Evolutionary conservation across 257 asterid species (phyloP).

Genomic region (Lantana camara): DNA sequence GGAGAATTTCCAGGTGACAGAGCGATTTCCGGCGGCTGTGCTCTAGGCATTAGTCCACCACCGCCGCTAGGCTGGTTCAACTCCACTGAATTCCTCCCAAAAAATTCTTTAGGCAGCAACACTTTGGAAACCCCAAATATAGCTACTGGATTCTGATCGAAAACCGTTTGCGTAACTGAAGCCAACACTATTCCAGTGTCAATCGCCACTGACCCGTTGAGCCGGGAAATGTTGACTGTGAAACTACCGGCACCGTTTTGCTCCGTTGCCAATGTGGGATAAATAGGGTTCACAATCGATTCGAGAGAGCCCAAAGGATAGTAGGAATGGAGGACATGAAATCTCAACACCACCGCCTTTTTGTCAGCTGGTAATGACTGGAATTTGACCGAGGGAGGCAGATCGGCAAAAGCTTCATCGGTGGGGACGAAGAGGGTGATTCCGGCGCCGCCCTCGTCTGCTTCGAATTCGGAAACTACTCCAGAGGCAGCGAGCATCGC

Average conservation of each 20-base stretch:
- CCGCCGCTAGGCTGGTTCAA: slow-evolving; percentile 39
- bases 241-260: slow-evolving; percentile 77
- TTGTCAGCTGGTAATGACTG: slow-evolving; percentile 77
- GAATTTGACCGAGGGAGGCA: slow-evolving; percentile 56
- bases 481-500: slow-evolving; percentile 85
- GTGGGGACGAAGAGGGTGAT: slow-evolving; percentile 82
- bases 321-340: slow-evolving; percentile 82
- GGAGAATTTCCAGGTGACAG: slow-evolving; percentile 52
- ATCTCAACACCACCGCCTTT: slow-evolving; percentile 69
- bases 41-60: slow-evolving; percentile 38
- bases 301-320: slow-evolving; percentile 81
- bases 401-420: slow-evolving; percentile 75
- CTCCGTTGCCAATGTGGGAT: slow-evolving; percentile 90
- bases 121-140: slow-evolving; percentile 84
- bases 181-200: slow-evolving; percentile 77
- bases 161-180: slow-evolving; percentile 78
- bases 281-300: slow-evolving; percentile 77
- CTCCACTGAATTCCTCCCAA: slow-evolving; percentile 61
- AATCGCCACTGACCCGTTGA: slow-evolving; percentile 76
- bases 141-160: slow-evolving; percentile 90
- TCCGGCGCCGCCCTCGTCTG: slow-evolving; percentile 83
- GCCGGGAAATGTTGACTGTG: slow-evolving; percentile 67
- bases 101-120: slow-evolving; percentile 68
- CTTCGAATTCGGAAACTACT: slow-evolving; percentile 75
- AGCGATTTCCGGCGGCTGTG: slow-evolving; percentile 61